Evolutionary conservation across 2,329 filamentous ascomycete genomes (phyloP).

Genomic region (Xylaria multiplex): DNA sequence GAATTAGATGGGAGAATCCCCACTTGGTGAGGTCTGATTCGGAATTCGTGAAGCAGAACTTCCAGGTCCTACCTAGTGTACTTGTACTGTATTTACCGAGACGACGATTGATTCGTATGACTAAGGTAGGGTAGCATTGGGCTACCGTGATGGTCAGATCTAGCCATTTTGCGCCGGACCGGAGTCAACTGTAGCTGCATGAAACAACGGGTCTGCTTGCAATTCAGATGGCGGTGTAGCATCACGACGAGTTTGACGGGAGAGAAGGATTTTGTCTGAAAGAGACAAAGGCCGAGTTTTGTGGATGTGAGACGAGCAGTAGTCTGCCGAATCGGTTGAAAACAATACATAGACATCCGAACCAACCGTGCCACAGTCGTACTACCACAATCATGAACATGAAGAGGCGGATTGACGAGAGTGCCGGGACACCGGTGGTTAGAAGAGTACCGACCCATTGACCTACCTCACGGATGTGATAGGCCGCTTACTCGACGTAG

Average conservation of each 20-base stretch:
- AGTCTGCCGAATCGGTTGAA: conserved; percentile 21
- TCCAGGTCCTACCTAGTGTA: conserved; percentile 11
- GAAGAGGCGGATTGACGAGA: conserved; percentile 12
- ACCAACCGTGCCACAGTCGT: conserved; percentile 23
- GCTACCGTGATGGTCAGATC: conserved; percentile 34
- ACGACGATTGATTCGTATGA: conserved; percentile 22
- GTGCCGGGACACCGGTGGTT: conserved; percentile 28
- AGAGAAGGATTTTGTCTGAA: background rate
- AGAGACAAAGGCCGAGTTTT: conserved; percentile 4
- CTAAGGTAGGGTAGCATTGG: conserved; percentile 37
- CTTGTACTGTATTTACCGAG: conserved; percentile 6
- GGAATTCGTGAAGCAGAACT: background rate
- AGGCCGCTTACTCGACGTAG: conserved; percentile 22
- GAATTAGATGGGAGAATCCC: conserved; percentile 14
- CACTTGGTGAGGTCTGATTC: conserved; percentile 17
- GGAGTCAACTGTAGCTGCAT: conserved; percentile 35
- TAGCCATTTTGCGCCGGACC: conserved; percentile 32
- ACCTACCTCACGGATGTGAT: conserved; percentile 21
- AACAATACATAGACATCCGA: conserved; percentile 9
- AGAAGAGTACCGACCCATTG: conserved; percentile 9
- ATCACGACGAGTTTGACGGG: conserved; percentile 20
- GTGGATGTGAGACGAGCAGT: conserved; percentile 25
- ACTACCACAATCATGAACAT: conserved; percentile 3
- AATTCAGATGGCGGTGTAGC: conserved; percentile 36
- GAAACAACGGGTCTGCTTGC: conserved; percentile 32